These are phyloP conservation scores for Sugiyamaella mastotermitis DNA, from an alignment of 805 yeast genomes.

Conservation along the genomic window DNA sequence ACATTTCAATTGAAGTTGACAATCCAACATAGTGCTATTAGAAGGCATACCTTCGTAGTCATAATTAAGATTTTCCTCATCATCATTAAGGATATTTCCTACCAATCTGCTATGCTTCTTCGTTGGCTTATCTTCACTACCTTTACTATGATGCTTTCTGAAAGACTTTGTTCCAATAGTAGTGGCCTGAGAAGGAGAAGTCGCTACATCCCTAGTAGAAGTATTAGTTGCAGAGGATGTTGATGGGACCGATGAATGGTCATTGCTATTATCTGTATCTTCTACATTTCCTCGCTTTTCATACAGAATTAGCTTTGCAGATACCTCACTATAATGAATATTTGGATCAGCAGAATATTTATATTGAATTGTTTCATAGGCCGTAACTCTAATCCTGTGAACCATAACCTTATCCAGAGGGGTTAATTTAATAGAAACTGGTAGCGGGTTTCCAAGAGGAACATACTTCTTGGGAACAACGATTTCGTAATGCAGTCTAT, in stretches of 20 bases:
- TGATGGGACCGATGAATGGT: slow-evolving; percentile 5
- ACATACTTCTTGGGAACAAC: slow-evolving; percentile 85
- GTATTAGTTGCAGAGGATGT: slow-evolving; percentile 31
- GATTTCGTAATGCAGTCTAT: slow-evolving; percentile 81
- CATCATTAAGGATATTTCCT: slow-evolving; percentile 3
- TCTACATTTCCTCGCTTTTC: slow-evolving; percentile 47
- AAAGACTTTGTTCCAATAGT: too few relatives aligned
- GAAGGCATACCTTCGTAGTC: too few relatives aligned
- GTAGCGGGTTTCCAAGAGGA: slow-evolving; percentile 75
- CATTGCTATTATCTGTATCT: not conserved
- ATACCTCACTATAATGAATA: slow-evolving; percentile 45
- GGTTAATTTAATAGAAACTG: slow-evolving; percentile 73
- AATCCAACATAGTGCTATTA: slow-evolving; percentile 9
- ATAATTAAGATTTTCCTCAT: slow-evolving; percentile 2
- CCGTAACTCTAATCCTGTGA: slow-evolving; percentile 77
- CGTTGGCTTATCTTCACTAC: not conserved
- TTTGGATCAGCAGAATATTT: slow-evolving; percentile 86
- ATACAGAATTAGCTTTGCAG: slow-evolving; percentile 41
- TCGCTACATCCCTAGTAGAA: not conserved
- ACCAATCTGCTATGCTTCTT: not conserved
- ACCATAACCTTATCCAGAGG: slow-evolving; percentile 85
- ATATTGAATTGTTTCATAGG: slow-evolving; percentile 87
- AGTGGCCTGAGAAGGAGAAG: not conserved
- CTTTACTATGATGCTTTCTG: not conserved
- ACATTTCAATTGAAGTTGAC: slow-evolving; percentile 14